Conservation (phyloP, 2,329 filamentous ascomycete species). For the Pleochaeta shiraiana region DNA sequence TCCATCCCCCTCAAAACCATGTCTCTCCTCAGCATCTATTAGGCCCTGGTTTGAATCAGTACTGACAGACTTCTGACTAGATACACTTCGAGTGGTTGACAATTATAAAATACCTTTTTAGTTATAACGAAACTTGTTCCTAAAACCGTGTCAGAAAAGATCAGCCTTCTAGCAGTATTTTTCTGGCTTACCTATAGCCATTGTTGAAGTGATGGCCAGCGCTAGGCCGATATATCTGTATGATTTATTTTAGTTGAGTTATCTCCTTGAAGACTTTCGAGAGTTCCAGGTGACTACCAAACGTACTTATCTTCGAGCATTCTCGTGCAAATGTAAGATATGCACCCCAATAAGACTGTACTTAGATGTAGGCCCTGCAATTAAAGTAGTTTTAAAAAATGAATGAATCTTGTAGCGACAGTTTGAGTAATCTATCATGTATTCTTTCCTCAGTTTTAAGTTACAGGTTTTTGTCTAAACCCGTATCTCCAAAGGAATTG, state of each 20-base stretch:
- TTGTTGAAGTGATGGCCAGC: constrained; percentile 50
- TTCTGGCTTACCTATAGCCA: constrained; percentile 45
- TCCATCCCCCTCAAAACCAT: constrained; percentile 93
- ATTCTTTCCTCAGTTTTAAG: too few species aligned
- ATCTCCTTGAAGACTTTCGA: too few species aligned
- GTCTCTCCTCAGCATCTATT: constrained; percentile 70
- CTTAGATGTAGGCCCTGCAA: too few species aligned
- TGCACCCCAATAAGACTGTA: constrained; percentile 8
- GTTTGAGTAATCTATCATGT: too few species aligned
- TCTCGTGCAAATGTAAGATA: constrained; percentile 10
- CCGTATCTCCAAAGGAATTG: too few species aligned
- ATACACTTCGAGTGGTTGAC: neutral
- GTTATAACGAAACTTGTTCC: constrained; percentile 97
- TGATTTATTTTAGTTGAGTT: constrained; percentile 12
- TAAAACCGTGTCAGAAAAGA: too few species aligned
- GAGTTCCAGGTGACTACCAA: too few species aligned
- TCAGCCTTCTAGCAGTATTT: too few species aligned
- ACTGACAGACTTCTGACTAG: neutral
- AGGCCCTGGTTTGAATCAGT: constrained; percentile 39
- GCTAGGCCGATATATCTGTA: constrained; percentile 54
- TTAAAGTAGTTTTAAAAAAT: too few species aligned
- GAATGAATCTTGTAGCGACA: too few species aligned
- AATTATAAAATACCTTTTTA: constrained; percentile 51
- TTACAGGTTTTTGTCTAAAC: too few species aligned
- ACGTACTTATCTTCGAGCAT: constrained; percentile 27